Conservation (phyloP, 305 asterid genomes). For the Fraxinus sp. region DNA sequence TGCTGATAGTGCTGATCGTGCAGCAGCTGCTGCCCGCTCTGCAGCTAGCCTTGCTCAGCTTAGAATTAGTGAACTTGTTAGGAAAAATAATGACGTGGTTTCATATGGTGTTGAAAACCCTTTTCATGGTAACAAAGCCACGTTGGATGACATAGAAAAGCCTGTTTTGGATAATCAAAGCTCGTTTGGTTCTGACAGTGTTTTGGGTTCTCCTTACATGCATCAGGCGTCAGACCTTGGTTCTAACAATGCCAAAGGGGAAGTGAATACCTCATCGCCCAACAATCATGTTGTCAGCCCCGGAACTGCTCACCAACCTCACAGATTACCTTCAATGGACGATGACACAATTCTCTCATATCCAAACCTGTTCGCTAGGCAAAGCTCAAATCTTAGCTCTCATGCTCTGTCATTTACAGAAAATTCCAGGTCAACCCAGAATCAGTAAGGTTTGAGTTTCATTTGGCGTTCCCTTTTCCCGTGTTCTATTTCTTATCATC, state of each 20-base stretch:
- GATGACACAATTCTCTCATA: conserved; percentile 72
- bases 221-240: conserved; percentile 30
- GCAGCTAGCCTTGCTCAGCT: conserved; percentile 86
- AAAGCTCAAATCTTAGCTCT: conserved; percentile 44
- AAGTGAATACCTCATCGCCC: background rate
- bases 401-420: conserved; percentile 49
- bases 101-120: conserved; percentile 48
- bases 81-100: conserved; percentile 39
- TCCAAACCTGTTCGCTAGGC: conserved; percentile 69
- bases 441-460: background rate
- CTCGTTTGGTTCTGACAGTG: conserved; percentile 30
- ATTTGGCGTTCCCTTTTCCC: background rate
- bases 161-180: conserved; percentile 31
- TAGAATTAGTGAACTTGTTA: conserved; percentile 66
- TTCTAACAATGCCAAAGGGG: conserved; percentile 29
- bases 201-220: conserved; percentile 24
- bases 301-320: conserved; percentile 50
- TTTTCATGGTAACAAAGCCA: conserved; percentile 35
- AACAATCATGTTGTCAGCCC: conserved; percentile 17
- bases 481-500: background rate
- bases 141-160: conserved; percentile 27
- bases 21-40: conserved; percentile 90
- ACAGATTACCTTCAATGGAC: conserved; percentile 79
- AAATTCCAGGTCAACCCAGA: background rate
- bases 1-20: conserved; percentile 88